These are phyloP conservation scores for Crataegus laevigata DNA, from an alignment of 306 rosid genomes.

Conservation along the genomic window DNA sequence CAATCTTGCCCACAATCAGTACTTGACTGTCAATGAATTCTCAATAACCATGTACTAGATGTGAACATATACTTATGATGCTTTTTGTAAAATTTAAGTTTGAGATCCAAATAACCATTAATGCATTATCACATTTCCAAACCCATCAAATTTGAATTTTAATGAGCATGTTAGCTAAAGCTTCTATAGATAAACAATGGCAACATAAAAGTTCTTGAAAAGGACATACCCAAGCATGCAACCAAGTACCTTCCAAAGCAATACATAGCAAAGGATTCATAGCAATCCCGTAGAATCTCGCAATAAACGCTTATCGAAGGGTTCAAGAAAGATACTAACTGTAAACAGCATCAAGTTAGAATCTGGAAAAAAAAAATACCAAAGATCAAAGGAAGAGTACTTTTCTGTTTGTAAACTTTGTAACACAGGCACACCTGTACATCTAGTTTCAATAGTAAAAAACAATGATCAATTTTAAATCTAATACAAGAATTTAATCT, in stretches of 20 bases:
- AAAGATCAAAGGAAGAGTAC: conserved; percentile 5
- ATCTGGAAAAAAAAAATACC: not conserved
- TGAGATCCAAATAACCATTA: not conserved
- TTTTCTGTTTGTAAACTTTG: not conserved
- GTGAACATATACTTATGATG: not conserved
- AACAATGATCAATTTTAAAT: not conserved
- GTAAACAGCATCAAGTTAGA: conserved; percentile 22
- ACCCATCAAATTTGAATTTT: not conserved
- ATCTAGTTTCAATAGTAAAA: not conserved
- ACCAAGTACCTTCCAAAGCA: conserved; percentile 98
- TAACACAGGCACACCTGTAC: not conserved
- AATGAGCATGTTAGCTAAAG: not conserved
- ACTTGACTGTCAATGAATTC: not conserved
- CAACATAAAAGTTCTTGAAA: not conserved
- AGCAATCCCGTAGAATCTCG: conserved; percentile 86
- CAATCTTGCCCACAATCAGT: not conserved
- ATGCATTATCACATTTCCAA: not conserved
- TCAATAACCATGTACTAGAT: not conserved
- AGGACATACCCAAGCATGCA: conserved; percentile 73
- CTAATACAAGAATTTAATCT: not conserved
- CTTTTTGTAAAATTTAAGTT: not conserved
- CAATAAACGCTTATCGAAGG: conserved; percentile 83
- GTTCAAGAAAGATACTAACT: conserved; percentile 74
- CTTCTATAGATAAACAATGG: not conserved
- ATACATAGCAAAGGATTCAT: conserved; percentile 99